Conservation (phyloP, 1,284 basidiomycete species). For the Earliella scabrosa region DNA sequence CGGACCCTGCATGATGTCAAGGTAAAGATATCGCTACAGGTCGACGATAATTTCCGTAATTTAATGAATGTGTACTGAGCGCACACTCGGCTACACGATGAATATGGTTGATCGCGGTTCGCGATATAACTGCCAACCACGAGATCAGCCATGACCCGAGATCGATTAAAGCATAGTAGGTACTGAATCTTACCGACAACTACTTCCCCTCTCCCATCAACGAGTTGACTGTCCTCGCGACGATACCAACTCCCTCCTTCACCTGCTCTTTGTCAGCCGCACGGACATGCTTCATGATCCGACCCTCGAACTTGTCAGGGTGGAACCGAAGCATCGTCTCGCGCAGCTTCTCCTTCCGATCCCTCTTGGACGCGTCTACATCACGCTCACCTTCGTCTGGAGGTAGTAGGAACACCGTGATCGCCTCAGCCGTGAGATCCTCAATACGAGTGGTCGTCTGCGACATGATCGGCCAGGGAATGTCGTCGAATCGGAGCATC, state of each 20-base stretch:
- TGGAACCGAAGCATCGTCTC: constrained; percentile 82
- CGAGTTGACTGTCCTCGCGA: constrained; percentile 38
- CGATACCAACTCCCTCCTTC: constrained; percentile 77
- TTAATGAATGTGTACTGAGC: too few species aligned
- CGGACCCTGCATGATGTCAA: too few species aligned
- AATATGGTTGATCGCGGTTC: too few species aligned
- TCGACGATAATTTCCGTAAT: too few species aligned
- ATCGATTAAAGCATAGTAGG: not conserved
- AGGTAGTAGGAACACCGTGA: constrained; percentile 65
- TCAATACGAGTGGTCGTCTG: too few species aligned
- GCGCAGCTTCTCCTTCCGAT: constrained; percentile 63
- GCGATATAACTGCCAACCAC: not conserved
- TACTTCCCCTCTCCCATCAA: constrained; percentile 27
- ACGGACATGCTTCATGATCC: constrained; percentile 62
- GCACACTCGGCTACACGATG: too few species aligned
- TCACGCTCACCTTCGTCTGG: constrained; percentile 3
- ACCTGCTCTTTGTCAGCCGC: constrained; percentile 72
- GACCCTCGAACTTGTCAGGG: constrained; percentile 85
- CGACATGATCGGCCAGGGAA: constrained; percentile 79
- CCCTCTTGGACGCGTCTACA: constrained; percentile 33
- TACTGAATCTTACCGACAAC: not conserved
- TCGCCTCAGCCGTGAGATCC: constrained; percentile 55
- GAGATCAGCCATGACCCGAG: not conserved
- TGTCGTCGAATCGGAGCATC: constrained; percentile 56
- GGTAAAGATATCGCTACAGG: too few species aligned